Evolutionary conservation across 2,329 filamentous ascomycete species (phyloP), one percentile per base, ranked within the genome.

Genomic region (Fonsecaea erecta): DNA sequence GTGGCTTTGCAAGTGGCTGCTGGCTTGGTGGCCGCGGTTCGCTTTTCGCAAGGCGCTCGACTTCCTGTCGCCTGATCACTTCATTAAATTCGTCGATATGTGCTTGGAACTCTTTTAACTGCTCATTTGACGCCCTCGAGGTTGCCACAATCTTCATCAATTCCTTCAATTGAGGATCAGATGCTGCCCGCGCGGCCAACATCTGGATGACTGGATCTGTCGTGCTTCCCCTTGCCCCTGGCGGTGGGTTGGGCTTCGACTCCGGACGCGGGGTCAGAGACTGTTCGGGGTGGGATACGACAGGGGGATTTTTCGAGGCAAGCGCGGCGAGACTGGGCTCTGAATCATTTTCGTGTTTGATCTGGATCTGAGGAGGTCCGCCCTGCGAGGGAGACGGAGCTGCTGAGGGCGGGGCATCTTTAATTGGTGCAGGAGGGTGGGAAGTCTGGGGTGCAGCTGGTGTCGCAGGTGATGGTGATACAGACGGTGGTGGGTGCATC

Each of bases 1-100:
- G 11, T 21, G 34, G 51, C 11, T 30, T 62, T 40, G 65, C 48
- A 16, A 61, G 9, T 11, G 35, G 57, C 30, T 46, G 59, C 34
- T 46, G 59, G 43, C 16, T 56, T 24, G 67, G 60, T 14, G 63
- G 24, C 55, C 63, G 65, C 34, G 63, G 52, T 40, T 72, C 66
- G 46, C 43, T 59, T 53, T 65, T 62, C 37, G 64, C 32, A 57
- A 46, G 16, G 66, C 65, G 59, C 40, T 64, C 68, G 70, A 74
- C 57, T 55, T 75, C 74, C 63, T 79, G 78, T 61, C 78, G 77
- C 60, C 79, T 78, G 60, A 83, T 79, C 32, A 83, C 81, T 1
- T 78, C 80, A 66, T 82, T 83, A 11, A 83, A 76, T 63, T 82
- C 81, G 66, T 83, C 81, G 58, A 83, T 83, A 68, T 83, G 81